Conservation (phyloP, 805 yeast genomes). For the Candida ficus region DNA sequence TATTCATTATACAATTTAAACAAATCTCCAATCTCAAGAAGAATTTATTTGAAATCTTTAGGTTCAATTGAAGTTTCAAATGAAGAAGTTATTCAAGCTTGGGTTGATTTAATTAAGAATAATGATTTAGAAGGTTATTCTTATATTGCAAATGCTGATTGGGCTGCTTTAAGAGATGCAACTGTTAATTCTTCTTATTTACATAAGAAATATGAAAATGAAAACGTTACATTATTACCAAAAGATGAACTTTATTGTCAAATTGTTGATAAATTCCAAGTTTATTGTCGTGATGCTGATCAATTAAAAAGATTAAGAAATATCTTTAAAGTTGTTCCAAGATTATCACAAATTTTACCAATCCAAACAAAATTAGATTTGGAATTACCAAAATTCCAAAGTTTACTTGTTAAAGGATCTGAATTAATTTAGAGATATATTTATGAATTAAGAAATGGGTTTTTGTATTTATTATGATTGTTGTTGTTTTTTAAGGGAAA, state of each 20-base stretch:
- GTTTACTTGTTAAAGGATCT: neutral
- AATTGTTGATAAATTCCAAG: constrained; percentile 18
- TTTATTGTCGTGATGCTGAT: constrained; percentile 21
- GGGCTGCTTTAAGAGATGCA: constrained; percentile 80
- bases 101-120: constrained; percentile 48
- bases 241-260: constrained; percentile 20
- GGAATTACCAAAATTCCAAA: constrained; percentile 5
- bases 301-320: constrained; percentile 12
- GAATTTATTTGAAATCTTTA: constrained; percentile 67
- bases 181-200: constrained; percentile 31
- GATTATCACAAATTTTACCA: constrained; percentile 5
- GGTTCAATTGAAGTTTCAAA: constrained; percentile 52
- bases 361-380: constrained; percentile 1
- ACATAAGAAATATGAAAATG: constrained; percentile 3
- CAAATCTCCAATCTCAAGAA: constrained; percentile 63
- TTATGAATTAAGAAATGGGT: neutral
- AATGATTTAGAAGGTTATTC: constrained; percentile 48
- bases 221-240: neutral
- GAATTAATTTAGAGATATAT: neutral
- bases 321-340: constrained; percentile 6
- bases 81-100: constrained; percentile 48
- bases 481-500: no score
- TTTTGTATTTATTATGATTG: neutral
- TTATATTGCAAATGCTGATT: constrained; percentile 76
- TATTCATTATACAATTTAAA: constrained; percentile 52